Conservation (phyloP, 345 rosid species). For the Salix purpurea region DNA sequence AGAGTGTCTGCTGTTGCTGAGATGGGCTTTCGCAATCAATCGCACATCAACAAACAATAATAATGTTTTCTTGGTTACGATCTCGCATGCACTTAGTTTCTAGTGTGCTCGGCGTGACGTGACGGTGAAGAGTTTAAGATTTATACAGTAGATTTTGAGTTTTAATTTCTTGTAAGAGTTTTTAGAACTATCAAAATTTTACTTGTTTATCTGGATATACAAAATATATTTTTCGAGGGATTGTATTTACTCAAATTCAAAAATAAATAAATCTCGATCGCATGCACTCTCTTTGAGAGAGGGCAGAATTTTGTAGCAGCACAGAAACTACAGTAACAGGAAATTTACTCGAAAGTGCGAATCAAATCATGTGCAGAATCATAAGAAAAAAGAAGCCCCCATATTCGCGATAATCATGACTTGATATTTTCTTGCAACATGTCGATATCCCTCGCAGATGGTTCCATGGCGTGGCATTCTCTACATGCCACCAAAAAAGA, state of each 20-base stretch:
- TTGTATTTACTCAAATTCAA: too few relatives aligned
- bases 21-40: not conserved
- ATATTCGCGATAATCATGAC: not conserved
- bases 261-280: too few relatives aligned
- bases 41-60: not conserved
- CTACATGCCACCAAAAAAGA: constrained; percentile 55
- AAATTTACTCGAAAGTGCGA: not conserved
- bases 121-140: too few relatives aligned
- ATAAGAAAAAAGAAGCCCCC: not conserved
- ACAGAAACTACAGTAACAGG: not conserved
- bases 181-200: too few relatives aligned
- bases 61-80: not conserved
- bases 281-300: too few relatives aligned
- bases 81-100: too few relatives aligned
- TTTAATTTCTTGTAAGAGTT: too few relatives aligned
- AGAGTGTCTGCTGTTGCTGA: not conserved
- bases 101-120: too few relatives aligned
- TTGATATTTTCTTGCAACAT: not conserved
- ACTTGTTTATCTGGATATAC: too few relatives aligned
- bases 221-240: too few relatives aligned
- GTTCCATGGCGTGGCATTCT: constrained; percentile 85
- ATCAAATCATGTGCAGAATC: not conserved
- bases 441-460: constrained; percentile 33
- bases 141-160: rapidly evolving
- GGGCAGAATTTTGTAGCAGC: too few relatives aligned